These are phyloP conservation scores for Umbellularia californica DNA, from an alignment of 164 flowering plant species.

Conservation along the genomic window DNA sequence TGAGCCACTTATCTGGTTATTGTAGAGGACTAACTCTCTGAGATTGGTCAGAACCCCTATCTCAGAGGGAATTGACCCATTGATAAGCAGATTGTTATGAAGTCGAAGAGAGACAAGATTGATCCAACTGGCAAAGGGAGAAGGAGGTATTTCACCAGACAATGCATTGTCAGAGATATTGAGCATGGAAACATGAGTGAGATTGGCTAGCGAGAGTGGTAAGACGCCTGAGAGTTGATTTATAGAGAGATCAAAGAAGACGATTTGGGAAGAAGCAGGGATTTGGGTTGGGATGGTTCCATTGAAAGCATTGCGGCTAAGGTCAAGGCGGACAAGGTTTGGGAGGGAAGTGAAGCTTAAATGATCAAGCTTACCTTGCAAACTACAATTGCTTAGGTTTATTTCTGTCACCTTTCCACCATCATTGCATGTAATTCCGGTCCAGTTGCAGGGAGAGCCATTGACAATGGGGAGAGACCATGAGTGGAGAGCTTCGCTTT, in stretches of 20 bases:
- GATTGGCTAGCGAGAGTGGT: constrained; percentile 26
- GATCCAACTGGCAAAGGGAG: constrained; percentile 16
- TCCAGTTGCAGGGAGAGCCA: not conserved
- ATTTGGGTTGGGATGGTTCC: constrained; percentile 24
- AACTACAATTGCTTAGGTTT: not conserved
- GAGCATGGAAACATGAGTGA: constrained; percentile 19
- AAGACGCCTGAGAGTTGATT: constrained; percentile 17
- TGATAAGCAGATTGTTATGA: constrained; percentile 9
- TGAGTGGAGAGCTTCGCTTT: constrained; percentile 17
- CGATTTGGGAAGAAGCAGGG: constrained; percentile 7
- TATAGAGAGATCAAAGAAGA: constrained; percentile 14
- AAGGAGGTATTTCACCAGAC: constrained; percentile 13
- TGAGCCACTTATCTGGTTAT: too few species aligned
- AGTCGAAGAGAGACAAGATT: constrained; percentile 10
- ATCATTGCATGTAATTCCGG: not conserved
- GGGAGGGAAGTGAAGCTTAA: not conserved
- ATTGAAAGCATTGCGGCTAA: constrained; percentile 4
- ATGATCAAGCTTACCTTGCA: not conserved
- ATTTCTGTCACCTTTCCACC: not conserved
- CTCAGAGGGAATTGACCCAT: constrained; percentile 21
- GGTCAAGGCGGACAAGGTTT: not conserved
- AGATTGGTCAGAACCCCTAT: constrained; percentile 18
- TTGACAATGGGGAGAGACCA: constrained; percentile 18
- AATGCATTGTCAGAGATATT: constrained; percentile 15
- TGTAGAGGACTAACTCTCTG: too few species aligned